Base-by-base conservation (phyloP, 371 early-diverging fungal species). In the Mortierella sp. region DNA sequence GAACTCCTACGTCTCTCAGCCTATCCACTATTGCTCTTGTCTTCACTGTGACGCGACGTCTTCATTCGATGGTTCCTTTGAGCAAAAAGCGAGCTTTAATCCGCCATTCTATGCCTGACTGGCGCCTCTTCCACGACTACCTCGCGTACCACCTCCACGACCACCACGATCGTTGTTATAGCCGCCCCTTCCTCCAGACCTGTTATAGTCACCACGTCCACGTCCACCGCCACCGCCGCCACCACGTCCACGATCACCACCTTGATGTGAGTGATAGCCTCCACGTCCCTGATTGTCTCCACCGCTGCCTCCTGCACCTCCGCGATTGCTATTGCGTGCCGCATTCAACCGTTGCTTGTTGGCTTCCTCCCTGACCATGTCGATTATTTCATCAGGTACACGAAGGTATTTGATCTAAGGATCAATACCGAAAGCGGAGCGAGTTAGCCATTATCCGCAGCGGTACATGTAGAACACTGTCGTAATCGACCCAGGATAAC, bases 351-450 rank as follows among this genome's bases (percentile, higher is more conserved):
- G 80, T 46, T 79, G 54, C 49, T 71, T 82, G 49, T 73, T 62
- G 63, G 88, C 83, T 45, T 84, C 88, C 64, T 91, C 94, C 79
- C 91, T 92, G 39, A 94, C 96, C 87, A 93, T 89, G 62, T 97
- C 96, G 24, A 98, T 88, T 60, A 94, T 91, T 81, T 92, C 94
- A 69, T 95, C 95, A 9, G 95, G 97, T 21, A 98, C 88, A 52
- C 96, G 92, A 67, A 98, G 83, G 77, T 95, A 96, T 83, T 97
- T 97, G 71, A 98, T 94, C 71, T 77, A 34, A 52, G 21, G 4
- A 28, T 45, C 16, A 40, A 31, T 10, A 49, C 19, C 57, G 28
- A 34, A 2, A 50, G 48, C 6, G 48, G 7, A 6, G 3, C 4
- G 6, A 7, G 5, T 43, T 17, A 43, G 44, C 19, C 19, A 9